Conservation (phyloP, 495 filamentous ascomycete species). For the Schizothecium vesticola region DNA sequence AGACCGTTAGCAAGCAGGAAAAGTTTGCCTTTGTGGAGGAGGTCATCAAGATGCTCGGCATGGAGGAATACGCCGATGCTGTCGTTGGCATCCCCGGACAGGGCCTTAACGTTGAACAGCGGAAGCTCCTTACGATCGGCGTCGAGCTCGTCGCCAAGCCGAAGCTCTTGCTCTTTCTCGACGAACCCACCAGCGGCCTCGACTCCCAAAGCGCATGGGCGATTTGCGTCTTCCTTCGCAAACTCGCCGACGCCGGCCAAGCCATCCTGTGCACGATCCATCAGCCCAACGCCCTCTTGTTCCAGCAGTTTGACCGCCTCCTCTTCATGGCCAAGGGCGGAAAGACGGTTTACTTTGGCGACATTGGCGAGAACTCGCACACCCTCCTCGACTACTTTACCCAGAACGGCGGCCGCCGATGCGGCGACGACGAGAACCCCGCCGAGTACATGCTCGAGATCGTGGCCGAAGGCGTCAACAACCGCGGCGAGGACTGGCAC, state of each 20-base stretch:
- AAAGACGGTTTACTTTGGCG: slow-evolving; percentile 62
- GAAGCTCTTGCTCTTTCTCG: slow-evolving; percentile 65
- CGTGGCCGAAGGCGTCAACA: slow-evolving; percentile 56
- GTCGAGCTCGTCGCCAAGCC: slow-evolving; percentile 90
- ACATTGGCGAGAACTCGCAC: slow-evolving; percentile 42
- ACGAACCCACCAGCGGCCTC: slow-evolving; percentile 76
- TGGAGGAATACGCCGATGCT: slow-evolving; percentile 76
- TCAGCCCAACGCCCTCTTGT: slow-evolving; percentile 67
- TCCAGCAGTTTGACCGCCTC: slow-evolving; percentile 69
- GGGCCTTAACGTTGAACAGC: slow-evolving; percentile 44
- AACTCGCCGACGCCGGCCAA: slow-evolving; percentile 72
- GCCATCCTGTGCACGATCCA: slow-evolving; percentile 72
- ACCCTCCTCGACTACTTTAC: slow-evolving; percentile 45
- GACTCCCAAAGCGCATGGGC: slow-evolving; percentile 79
- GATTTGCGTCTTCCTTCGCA: slow-evolving; percentile 79
- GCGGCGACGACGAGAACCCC: slow-evolving; percentile 59
- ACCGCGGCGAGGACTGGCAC: slow-evolving; percentile 67
- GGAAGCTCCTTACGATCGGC: slow-evolving; percentile 73
- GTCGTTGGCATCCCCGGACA: slow-evolving; percentile 79
- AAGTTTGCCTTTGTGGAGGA: slow-evolving; percentile 81
- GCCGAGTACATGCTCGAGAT: slow-evolving; percentile 88
- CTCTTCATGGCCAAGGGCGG: slow-evolving; percentile 63
- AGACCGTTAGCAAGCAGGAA: slow-evolving; percentile 54
- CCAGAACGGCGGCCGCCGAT: slow-evolving; percentile 63
- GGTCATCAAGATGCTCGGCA: slow-evolving; percentile 79